Base-by-base conservation (phyloP, 129 eudicot genomes). In the Saposhnikovia divaricata region DNA sequence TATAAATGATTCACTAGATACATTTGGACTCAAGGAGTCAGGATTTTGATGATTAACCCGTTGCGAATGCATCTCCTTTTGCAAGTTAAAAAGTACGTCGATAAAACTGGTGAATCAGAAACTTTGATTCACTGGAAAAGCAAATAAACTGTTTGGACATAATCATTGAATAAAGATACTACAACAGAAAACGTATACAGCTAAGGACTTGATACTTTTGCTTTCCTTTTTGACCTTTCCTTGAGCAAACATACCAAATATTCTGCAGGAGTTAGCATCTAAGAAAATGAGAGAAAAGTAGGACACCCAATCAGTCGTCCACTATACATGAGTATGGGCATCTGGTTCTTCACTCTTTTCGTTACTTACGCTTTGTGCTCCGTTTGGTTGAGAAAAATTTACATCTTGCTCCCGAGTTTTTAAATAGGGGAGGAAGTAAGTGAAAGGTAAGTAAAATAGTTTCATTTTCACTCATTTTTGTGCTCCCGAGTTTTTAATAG, bases 201-300 rank as follows among this genome's bases (percentile, higher is more conserved):
- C 66, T 21, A 23, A 57, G 75, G 43, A 42, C 76, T 9, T 7
- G 50, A 72, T 45, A 72, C 37, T 72, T 72, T 72, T 21, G 27
- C 46, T 79, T 79, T 79, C 38, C 68, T 79, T 79, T 10, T 48
- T 79, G 63, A 50, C 76, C 25, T 68, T 69, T 45, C 55, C 31
- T 16, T 44, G 3, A 18, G 19, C 12, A 44, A 79, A 21, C 48
- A n/a, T 50, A 23, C 44, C 19, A 21, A 23, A 71, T 8, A 80
- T 51, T 45, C 73, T 53, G 46, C 28, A 63, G 72, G 44, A 80
- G 43, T 40, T 40, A 25, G 37, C 61, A 19, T 75, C 72, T 55
- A 37, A 0, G 27, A 55, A 80, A 80, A 27, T 61, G 15, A n/a
- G 69, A 25, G 11, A 61, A 57, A 61, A 61, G 69, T 61, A 9